Percentiles rank a stretch among this genome's conserved stretches.
Conservation (phyloP, 2,329 filamentous ascomycete species). For the Didymellaceae sp. region DNA sequence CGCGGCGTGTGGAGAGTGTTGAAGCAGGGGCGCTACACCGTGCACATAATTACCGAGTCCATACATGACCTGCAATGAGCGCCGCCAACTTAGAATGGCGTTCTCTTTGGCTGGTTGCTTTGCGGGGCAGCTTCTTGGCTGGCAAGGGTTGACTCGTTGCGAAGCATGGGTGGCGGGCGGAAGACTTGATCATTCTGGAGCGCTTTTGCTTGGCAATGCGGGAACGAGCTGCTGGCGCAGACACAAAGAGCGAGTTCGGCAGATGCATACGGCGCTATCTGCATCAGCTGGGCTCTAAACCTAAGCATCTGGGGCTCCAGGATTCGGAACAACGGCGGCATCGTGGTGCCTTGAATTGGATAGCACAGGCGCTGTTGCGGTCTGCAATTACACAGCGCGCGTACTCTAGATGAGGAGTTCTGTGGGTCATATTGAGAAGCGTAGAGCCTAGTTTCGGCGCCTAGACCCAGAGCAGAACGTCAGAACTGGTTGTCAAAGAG, state of each 20-base stretch:
- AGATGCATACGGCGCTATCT: constrained; percentile 8
- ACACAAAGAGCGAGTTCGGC: constrained; percentile 7
- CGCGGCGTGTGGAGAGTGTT: constrained; percentile 6
- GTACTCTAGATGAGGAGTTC: not conserved
- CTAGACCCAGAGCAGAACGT: not conserved
- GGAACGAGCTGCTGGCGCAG: constrained; percentile 7
- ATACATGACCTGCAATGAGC: constrained; percentile 23
- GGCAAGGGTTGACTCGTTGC: constrained; percentile 29
- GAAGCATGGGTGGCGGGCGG: constrained; percentile 25
- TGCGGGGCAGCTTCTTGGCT: constrained; percentile 45
- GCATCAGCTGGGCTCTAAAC: not conserved
- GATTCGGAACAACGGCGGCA: not conserved
- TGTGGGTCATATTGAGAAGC: constrained; percentile 2
- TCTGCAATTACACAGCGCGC: not conserved
- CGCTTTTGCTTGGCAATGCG: constrained; percentile 29
- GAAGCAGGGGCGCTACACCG: constrained; percentile 21
- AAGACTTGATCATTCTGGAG: constrained; percentile 24
- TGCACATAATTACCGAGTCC: constrained; percentile 35
- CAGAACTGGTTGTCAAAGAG: not conserved
- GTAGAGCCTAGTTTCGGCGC: constrained; percentile 11
- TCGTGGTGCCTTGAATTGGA: not conserved
- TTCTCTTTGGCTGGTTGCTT: constrained; percentile 23
- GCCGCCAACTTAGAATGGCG: constrained; percentile 27
- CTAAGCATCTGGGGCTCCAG: not conserved
- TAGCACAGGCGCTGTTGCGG: constrained; percentile 2